Base-by-base conservation (phyloP, 2,329 filamentous ascomycete genomes). In the Cladosporium sphaerospermum region DNA sequence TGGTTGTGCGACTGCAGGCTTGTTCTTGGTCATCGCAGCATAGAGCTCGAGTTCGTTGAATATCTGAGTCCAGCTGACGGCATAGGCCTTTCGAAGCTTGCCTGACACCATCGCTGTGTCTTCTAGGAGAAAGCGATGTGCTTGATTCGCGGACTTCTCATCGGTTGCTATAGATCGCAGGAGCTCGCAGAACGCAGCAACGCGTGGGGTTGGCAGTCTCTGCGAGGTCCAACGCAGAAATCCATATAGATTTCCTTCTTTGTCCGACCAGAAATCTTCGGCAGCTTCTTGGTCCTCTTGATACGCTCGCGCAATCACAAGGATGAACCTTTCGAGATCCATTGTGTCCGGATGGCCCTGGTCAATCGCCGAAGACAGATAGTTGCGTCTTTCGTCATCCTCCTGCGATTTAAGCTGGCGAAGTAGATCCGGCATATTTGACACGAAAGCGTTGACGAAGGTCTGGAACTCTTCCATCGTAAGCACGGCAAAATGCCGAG, bases 181-280 rank as follows among this genome's bases (percentile, higher is more conserved):
- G 84, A 99, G 92, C 67, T 97, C 92, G 69, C 93, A 99, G 62
- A 97, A 99, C 10, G 92, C 91, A 56, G 89, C 93, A 55, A 95
- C 91, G 19, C 96, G 80, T n/a, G 93, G 93, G 0, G 95, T 96
- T 0, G 95, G 96, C 56, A 95, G 90, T 62, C 93, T 81, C 61
- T 89, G 86, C 3, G 93, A 96, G n/a, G 91, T 88, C 93, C 93
- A 99, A 59, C 95, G 88, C 67, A 99, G 79, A 67, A 99, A 99
- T 0, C 93, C 93, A 57, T 91, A 88, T 32, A 99, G 75, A 61
- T 96, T 96, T 65, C 90, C 90, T 63, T 99, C 93, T 2, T 87
- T 84, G 65, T 96, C 91, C 32, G 81, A 81, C 93, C 93, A 99
- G 61, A 97, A 97, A 43, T 85, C 86, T 64, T 88, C 83, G 9